phyloP scores from a whole-genome alignment of 371 early-diverging fungal genomes.

The Mucor circinelloides region DNA sequence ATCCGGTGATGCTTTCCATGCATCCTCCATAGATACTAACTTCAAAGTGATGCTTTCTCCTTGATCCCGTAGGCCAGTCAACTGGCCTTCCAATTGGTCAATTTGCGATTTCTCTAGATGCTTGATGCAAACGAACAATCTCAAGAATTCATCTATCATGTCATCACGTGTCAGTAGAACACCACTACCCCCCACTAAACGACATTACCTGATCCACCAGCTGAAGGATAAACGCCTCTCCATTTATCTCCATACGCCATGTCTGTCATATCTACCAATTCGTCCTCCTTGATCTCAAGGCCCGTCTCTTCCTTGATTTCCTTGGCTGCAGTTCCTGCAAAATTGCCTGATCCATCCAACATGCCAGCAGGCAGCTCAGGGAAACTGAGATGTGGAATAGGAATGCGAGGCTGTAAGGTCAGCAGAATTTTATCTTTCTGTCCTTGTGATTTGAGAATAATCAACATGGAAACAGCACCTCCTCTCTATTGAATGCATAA shows the following conservation, averaged over 20 bases:
- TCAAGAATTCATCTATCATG: slow-evolving; percentile 69
- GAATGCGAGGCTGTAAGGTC: slow-evolving; percentile 76
- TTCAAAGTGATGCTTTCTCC: slow-evolving; percentile 79
- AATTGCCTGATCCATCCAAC: slow-evolving; percentile 79
- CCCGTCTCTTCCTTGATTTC: slow-evolving; percentile 74
- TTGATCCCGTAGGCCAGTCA: slow-evolving; percentile 73
- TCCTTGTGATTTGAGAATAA: slow-evolving; percentile 56
- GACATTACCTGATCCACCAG: slow-evolving; percentile 69
- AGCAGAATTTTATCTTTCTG: slow-evolving; percentile 58
- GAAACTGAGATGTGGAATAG: slow-evolving; percentile 63
- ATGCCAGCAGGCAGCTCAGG: slow-evolving; percentile 88
- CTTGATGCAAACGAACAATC: slow-evolving; percentile 72
- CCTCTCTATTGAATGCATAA: slow-evolving; percentile 60
- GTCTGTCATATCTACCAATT: slow-evolving; percentile 70
- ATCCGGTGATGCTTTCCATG: slow-evolving; percentile 70
- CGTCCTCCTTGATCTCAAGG: slow-evolving; percentile 60
- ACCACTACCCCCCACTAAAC: neutral
- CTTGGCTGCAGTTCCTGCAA: slow-evolving; percentile 70
- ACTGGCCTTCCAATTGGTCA: slow-evolving; percentile 59
- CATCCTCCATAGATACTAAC: slow-evolving; percentile 64
- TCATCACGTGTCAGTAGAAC: neutral
- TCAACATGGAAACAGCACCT: slow-evolving; percentile 72
- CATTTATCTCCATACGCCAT: slow-evolving; percentile 54
- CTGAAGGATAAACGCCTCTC: slow-evolving; percentile 73
- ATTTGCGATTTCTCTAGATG: slow-evolving; percentile 55